These are phyloP conservation scores for Metschnikowia corniflorae DNA, from an alignment of 805 yeast species.

Conservation along the genomic window DNA sequence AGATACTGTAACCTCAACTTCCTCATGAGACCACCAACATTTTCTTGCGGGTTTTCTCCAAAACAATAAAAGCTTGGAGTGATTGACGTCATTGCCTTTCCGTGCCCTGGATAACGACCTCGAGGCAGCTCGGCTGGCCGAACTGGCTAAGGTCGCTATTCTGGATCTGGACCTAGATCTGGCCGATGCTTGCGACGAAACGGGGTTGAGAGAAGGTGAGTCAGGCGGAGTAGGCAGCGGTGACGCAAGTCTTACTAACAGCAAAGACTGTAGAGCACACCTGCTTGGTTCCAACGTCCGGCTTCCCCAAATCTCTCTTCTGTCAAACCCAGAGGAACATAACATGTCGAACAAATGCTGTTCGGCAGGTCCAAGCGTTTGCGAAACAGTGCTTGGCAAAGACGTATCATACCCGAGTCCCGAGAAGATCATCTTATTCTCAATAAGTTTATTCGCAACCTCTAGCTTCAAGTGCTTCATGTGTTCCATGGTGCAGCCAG, in stretches of 20 bases:
- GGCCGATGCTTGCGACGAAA: conserved; percentile 37
- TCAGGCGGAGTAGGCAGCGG: conserved; percentile 34
- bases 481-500: conserved; percentile 52
- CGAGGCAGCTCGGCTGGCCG: conserved; percentile 53
- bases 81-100: conserved; percentile 38
- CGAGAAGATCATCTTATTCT: conserved; percentile 62
- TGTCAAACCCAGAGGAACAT: conserved; percentile 78
- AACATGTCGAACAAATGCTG: conserved; percentile 93
- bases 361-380: conserved; percentile 80
- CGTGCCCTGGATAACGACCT: conserved; percentile 54
- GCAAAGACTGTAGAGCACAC: conserved; percentile 81
- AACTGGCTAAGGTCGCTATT: conserved; percentile 56
- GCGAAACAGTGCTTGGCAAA: conserved; percentile 33
- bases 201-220: conserved; percentile 43
- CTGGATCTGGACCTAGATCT: conserved; percentile 42
- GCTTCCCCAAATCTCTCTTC: conserved; percentile 77
- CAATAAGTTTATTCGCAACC: conserved; percentile 65
- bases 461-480: conserved; percentile 66
- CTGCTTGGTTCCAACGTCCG: conserved; percentile 83
- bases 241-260: conserved; percentile 57
- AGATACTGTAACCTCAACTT: conserved; percentile 42
- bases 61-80: conserved; percentile 70
- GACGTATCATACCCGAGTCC: conserved; percentile 63
- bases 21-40: conserved; percentile 92
- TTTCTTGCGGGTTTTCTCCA: conserved; percentile 99